These are phyloP conservation scores for Scedosporium dehoogii DNA, from an alignment of 2,329 filamentous ascomycete species.

Conservation along the genomic window DNA sequence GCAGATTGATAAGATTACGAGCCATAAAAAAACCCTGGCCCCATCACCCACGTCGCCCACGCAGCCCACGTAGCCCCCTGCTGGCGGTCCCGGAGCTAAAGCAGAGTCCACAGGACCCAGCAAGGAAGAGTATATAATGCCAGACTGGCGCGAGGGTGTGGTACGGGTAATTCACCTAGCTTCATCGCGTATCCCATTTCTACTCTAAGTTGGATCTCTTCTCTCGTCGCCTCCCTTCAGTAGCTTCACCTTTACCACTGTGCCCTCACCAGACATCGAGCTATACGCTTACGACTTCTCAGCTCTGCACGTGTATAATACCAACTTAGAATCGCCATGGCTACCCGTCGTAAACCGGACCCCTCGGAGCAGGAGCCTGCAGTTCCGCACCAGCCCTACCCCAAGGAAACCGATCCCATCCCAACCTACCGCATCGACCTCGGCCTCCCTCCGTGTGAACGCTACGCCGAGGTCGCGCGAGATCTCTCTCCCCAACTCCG, in stretches of 20 bases:
- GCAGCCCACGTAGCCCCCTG: neutral
- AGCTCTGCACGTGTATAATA: neutral
- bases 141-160: too few relatives aligned
- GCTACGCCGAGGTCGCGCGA: slow-evolving; percentile 14
- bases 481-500: slow-evolving; percentile 35
- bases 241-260: too few relatives aligned
- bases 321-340: neutral
- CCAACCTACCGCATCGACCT: slow-evolving; percentile 19
- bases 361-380: neutral
- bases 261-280: too few relatives aligned
- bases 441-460: slow-evolving; percentile 14
- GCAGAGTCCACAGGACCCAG: neutral
- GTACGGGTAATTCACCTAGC: neutral
- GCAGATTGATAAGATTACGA: neutral
- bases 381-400: neutral
- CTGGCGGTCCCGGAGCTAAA: neutral
- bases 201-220: neutral
- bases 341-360: neutral
- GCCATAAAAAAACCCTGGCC: neutral
- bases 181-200: neutral
- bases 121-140: neutral
- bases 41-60: neutral
- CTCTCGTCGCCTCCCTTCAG: too few relatives aligned
- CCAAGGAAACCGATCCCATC: slow-evolving; percentile 9
- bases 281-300: too few relatives aligned